Base-by-base conservation (phyloP, 345 rosid species). In the Gynandropsis gynandra region DNA sequence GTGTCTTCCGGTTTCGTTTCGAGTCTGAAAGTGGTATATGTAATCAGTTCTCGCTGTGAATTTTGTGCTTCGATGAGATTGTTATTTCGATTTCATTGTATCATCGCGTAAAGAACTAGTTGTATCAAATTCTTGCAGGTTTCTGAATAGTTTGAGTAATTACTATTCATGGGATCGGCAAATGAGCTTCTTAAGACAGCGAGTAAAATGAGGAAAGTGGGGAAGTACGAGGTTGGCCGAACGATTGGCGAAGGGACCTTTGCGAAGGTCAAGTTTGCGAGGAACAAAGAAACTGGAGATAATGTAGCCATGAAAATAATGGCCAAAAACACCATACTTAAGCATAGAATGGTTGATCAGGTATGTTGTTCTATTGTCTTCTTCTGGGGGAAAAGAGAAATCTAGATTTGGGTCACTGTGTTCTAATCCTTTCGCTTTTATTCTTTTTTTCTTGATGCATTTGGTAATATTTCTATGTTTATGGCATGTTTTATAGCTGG, bases 211-310 rank as follows among this genome's bases (percentile, higher is more conserved):
- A 74, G 86, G 54, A 87, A 46, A 51, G 62, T 85, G 10, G 97
- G 94, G 9, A 85, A 83, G 65, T 90, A 84, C 50, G 87, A 90
- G 74, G 76, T 90, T 13, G 95, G 96, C 9, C 72, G 93, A 29
- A 87, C 95, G 0, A 57, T 90, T 16, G 98, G 98, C 2, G 93
- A 90, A 70, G 98, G 98, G 9, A 82, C 85, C 33, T 90, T 90
- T 58, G 96, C 98, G 9, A 90, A 90, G 76, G 98, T 90, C 42
- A 90, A 84, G 76, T 90, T 82, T 56, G 98, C 96, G 0, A 70
- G 37, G 66, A 80, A 87, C 61, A 55, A 38, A 17, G 92, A 77
- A 24, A 77, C 85, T 1, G 92, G 98, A 37, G 89, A 73, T 52
- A 67, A 73, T 16, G 92, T 90, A 14, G 98, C 98, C 69, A 66